Evolutionary conservation across 2,329 filamentous ascomycete species (phyloP), one percentile per base, ranked within the genome.

Genomic region (Microthyrium microscopicum): DNA sequence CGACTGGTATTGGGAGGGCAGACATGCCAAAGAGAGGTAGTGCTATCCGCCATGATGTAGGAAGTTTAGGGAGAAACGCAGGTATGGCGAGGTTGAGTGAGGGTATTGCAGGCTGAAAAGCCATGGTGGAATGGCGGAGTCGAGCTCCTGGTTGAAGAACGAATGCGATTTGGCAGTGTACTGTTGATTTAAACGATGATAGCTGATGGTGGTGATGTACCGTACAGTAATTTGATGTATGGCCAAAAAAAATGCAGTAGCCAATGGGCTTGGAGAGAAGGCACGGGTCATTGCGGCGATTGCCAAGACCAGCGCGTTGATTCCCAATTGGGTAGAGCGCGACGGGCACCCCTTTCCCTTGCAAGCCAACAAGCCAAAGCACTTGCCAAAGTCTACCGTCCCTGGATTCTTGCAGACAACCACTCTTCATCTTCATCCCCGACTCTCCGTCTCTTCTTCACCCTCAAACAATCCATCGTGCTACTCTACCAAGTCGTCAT

Each of bases 1-100:
- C 47, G 34, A 55, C 68, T 5, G 79, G 75, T 33, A 85, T 62
- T 31, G 78, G 20, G 37, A 33, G 25, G 13, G 35, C 13, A 21
- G 22, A 21, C 12, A 18, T 22, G 20, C 28, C 12, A n/a, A 28
- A 19, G 7, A 16, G 71, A 60, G 54, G 45, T 66, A 55, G 51
- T 41, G 49, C 52, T 33, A 62, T 49, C 44, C 55, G 57, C 36
- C 55, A n/a, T n/a, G n/a, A n/a, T n/a, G 56, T 21, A 61, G 52
- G 29, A 61, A 48, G 17, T 59, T 58, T 40, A 55, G 47, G 39
- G 27, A 9, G 19, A 26, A 13, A n/a, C 16, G n/a, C 26, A 24
- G 12, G 13, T 31, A 18, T 18, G n/a, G n/a, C n/a, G n/a, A n/a
- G n/a, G n/a, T n/a, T 25, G 35, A 39, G 33, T 31, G 33, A 27